phyloP scores from a whole-genome alignment of 192 early-diverging fungal species.

The Coemansia sp. region DNA sequence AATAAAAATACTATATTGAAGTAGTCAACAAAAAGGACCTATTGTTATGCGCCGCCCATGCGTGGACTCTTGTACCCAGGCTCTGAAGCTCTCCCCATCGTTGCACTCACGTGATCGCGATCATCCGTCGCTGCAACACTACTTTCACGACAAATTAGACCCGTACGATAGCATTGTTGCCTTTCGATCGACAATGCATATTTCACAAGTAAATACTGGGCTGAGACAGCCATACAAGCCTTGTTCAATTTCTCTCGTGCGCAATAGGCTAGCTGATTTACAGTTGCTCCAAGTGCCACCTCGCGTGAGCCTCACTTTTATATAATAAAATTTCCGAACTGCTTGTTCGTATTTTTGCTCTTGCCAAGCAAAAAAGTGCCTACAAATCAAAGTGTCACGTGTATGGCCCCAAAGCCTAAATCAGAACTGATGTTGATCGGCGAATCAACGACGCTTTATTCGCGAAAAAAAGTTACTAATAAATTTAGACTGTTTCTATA shows the following conservation, averaged over 20 bases:
- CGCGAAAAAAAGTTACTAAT: not conserved
- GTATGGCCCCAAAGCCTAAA: conserved; percentile 2
- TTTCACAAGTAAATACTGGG: not conserved
- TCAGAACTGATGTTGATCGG: not conserved
- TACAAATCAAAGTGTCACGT: not conserved
- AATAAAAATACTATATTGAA: too few relatives aligned
- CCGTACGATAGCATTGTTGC: not conserved
- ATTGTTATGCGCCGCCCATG: too few relatives aligned
- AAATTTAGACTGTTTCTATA: not conserved
- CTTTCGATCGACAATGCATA: not conserved
- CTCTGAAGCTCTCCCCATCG: too few relatives aligned
- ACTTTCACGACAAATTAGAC: not conserved
- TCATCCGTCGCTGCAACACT: too few relatives aligned
- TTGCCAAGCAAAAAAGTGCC: not conserved
- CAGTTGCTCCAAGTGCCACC: not conserved
- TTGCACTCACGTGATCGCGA: too few relatives aligned
- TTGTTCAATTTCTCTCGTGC: not conserved
- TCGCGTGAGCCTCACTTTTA: not conserved
- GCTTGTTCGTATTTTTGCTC: not conserved
- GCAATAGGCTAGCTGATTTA: not conserved
- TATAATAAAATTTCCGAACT: too few relatives aligned
- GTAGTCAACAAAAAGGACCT: too few relatives aligned
- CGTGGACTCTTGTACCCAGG: too few relatives aligned
- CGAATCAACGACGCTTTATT: not conserved
- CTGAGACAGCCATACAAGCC: not conserved